Evolutionary conservation across 495 filamentous ascomycete species (phyloP), one percentile per base, ranked within the genome.

Genomic region (Massariosphaeria phaeospora): DNA sequence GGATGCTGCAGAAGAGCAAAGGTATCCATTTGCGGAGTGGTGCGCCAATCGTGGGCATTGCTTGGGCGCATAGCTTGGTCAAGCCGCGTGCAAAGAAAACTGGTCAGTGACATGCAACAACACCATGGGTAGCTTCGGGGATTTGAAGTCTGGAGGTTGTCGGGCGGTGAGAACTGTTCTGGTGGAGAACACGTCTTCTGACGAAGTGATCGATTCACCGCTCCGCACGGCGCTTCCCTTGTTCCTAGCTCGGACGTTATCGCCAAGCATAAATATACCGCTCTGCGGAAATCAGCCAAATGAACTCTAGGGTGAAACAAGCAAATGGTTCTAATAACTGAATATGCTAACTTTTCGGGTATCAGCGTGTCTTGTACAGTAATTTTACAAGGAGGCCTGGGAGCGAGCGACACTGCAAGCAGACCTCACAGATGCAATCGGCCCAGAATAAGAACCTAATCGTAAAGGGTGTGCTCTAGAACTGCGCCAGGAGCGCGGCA

Each of bases 11-110:
- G 34, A 61, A 48, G 46, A 64, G 52, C 29, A 56, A 30, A 18
- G 35, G 6, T 4, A 41, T 57, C 56, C 61, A 61, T 52, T 48
- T 60, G 57, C 56, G 42, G 52, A 64, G 41, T 30, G 20, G 50
- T 60, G 47, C 52, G 56, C 61, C 61, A 64, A 64, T 59, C 61
- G 56, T 39, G 51, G 38, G 61, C 61, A 64, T 64, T 56, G 61
- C 53, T 62, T 59, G 56, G 52, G 45, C 38, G 61, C 61, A 64
- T 64, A 27, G 51, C 60, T 63, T 48, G 52, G 44, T 21, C 55
- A 50, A 59, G 48, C 44, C 42, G 48, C 36, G 23, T 17, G 33
- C 34, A 43, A 52, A 54, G 23, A 29, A 15, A 26, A 15, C 26
- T 57, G 53, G n/a, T 34, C 52, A 34, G 41, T 45, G 42, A 36